Base-by-base conservation (phyloP, 306 rosid species). In the Sesbania bispinosa region DNA sequence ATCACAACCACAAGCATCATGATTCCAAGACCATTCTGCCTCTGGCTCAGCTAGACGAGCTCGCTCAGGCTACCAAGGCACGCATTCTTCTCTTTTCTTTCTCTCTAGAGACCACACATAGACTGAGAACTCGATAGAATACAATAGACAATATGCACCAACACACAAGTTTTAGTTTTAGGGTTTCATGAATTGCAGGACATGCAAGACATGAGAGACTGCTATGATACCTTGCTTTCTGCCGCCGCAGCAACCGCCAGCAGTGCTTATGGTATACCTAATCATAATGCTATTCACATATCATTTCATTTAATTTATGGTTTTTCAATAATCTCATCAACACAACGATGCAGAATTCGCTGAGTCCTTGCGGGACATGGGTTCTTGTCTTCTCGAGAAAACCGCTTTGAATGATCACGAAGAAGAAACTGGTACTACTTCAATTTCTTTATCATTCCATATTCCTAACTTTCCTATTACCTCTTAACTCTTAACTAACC, bases 161-260 rank as follows among this genome's bases (percentile, higher is more conserved):
- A n/a, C n/a, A n/a, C n/a, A n/a, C n/a, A n/a, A n/a, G n/a, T n/a
- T n/a, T 32, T 32, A 26, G 11, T 74, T 27, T 60, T 77, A 77
- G 81, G 77, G 77, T 77, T 69, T 76, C 6, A 54, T 55, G 6
- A 14, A 23, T 32, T 59, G 3, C 39, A 35, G 98, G 97, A 87
- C 45, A 81, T 93, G 97, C 83, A 84, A 69, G 97, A 88, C 47
- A 93, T 93, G 93, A 84, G 90, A 53, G 96, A 93, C 57, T 93
- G 98, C 82, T 93, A 93, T 30, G 98, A 90, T 68, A 79, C 90
- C 85, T 85, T 93, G 71, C 97, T 90, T 76, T 85, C 98, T 42
- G 93, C 98, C 3, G 96, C 98, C 7, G 98, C 97, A 3, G 98
- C 98, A 29, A 93, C 98, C 7, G 87, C 91, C 62, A 93, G 89